Percentiles rank a stretch among this genome's conserved stretches.
phyloP scores from a whole-genome alignment of 2,329 filamentous ascomycete genomes.

The Fusarium succisae region DNA sequence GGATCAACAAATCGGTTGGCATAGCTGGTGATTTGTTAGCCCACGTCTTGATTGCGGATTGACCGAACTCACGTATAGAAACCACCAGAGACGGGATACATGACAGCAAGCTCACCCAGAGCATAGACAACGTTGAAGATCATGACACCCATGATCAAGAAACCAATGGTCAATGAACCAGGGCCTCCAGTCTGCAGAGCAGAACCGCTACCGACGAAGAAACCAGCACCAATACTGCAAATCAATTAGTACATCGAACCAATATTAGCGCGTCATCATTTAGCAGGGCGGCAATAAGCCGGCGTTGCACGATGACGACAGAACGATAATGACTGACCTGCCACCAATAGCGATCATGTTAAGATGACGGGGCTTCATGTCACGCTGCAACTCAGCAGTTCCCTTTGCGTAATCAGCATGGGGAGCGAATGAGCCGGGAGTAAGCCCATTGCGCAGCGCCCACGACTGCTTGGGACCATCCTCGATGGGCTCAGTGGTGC shows the following conservation, averaged over 20 bases:
- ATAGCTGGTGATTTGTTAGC: constrained; percentile 47
- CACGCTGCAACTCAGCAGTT: constrained; percentile 36
- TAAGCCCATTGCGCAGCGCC: constrained; percentile 42
- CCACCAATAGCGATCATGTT: constrained; percentile 45
- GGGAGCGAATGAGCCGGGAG: constrained; percentile 31
- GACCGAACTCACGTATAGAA: constrained; percentile 57
- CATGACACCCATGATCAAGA: constrained; percentile 67
- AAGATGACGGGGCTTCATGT: constrained; percentile 42
- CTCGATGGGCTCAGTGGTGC: constrained; percentile 4
- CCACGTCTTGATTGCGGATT: fast-evolving
- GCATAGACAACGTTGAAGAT: constrained; percentile 71
- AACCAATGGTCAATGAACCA: constrained; percentile 57
- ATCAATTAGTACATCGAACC: background rate
- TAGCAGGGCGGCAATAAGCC: constrained; percentile 6
- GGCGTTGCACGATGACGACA: background rate
- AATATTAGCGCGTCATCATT: background rate
- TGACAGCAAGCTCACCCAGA: constrained; percentile 60
- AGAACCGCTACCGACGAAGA: constrained; percentile 67
- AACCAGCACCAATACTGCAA: constrained; percentile 63
- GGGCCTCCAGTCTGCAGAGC: constrained; percentile 49
- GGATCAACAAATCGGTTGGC: constrained; percentile 66
- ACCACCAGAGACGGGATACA: constrained; percentile 60
- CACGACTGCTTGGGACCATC: constrained; percentile 27
- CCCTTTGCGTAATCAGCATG: constrained; percentile 36
- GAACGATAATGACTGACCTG: constrained; percentile 27